phyloP scores from a whole-genome alignment of 2,329 filamentous ascomycete genomes.

The Botrytis sinoallii region DNA sequence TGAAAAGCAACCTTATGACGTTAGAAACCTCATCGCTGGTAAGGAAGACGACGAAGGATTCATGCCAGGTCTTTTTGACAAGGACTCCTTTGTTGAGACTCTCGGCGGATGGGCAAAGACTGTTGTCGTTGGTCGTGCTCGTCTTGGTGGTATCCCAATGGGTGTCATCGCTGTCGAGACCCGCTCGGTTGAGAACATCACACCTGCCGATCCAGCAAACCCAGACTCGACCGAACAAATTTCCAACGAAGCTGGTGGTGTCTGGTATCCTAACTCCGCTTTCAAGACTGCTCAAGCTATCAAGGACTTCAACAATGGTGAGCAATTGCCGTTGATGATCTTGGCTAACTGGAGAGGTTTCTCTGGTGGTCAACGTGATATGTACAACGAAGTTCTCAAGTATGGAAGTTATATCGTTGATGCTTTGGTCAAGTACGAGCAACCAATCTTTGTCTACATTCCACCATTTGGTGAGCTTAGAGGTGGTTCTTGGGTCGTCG shows the following conservation, averaged over 20 bases:
- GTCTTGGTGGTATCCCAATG: conserved; percentile 94
- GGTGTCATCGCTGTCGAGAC: conserved; percentile 98
- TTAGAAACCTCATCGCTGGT: conserved; percentile 88
- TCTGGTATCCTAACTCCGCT: conserved; percentile 99
- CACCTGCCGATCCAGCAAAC: conserved; percentile 94
- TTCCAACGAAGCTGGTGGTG: conserved; percentile 90
- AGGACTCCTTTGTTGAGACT: conserved; percentile 92
- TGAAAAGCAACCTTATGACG: conserved; percentile 81
- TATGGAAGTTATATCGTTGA: conserved; percentile 99
- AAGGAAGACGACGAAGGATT: conserved; percentile 78
- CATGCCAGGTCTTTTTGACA: conserved; percentile 90
- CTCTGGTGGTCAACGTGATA: conserved; percentile 98
- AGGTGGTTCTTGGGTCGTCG: conserved; percentile 98
- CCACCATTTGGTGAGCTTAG: conserved; percentile 94
- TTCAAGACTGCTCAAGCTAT: conserved; percentile 99
- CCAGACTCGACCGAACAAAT: conserved; percentile 97
- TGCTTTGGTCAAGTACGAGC: conserved; percentile 95
- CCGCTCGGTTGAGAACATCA: conserved; percentile 93
- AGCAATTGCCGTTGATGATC: conserved; percentile 98
- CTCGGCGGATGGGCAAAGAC: conserved; percentile 97
- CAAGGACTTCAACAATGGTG: conserved; percentile 97
- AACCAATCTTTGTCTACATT: conserved; percentile 99
- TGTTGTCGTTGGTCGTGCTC: conserved; percentile 93
- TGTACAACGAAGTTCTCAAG: conserved; percentile 99
- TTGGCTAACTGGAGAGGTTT: conserved; percentile 99